Evolutionary conservation across 1,284 basidiomycete genomes (phyloP).

Genomic region (Kwoniella shivajii): DNA sequence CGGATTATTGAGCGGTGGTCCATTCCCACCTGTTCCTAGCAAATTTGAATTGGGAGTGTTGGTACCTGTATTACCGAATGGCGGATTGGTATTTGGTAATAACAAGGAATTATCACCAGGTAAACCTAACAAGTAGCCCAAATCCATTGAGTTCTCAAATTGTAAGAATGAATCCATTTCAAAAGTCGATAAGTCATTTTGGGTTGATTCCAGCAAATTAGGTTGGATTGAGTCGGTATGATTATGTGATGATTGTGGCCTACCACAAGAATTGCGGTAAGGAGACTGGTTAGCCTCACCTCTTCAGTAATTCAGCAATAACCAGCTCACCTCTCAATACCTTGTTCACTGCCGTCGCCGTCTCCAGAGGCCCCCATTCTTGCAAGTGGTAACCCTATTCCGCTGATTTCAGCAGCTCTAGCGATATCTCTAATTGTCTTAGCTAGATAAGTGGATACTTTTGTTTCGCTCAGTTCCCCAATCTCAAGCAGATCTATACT

Average conservation of each 20-base stretch:
- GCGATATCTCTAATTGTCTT: slow-evolving; percentile 37
- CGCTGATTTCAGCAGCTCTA: slow-evolving; percentile 24
- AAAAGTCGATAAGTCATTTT: slow-evolving; percentile 13
- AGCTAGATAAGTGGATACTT: slow-evolving; percentile 35
- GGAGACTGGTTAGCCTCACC: background rate
- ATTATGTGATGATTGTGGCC: slow-evolving; percentile 3
- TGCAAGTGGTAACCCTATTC: slow-evolving; percentile 3
- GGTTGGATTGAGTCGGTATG: background rate
- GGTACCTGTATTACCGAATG: background rate
- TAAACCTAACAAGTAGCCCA: slow-evolving; percentile 28
- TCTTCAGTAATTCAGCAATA: background rate
- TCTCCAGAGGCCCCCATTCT: background rate
- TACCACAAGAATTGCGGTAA: background rate
- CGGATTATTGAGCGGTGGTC: background rate
- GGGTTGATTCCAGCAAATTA: background rate
- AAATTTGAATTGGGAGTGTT: background rate
- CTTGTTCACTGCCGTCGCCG: background rate
- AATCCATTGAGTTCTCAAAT: slow-evolving; percentile 26
- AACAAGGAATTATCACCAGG: slow-evolving; percentile 25
- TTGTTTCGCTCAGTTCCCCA: slow-evolving; percentile 34
- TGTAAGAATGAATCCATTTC: slow-evolving; percentile 27
- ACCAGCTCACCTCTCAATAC: slow-evolving; percentile 10
- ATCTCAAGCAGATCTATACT: slow-evolving; percentile 31
- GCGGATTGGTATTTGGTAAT: background rate
- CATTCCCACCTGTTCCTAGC: background rate